Evolutionary conservation across 2,329 filamentous ascomycete species (phyloP), one percentile per base, ranked within the genome.

Genomic region (Penicillium sp.): DNA sequence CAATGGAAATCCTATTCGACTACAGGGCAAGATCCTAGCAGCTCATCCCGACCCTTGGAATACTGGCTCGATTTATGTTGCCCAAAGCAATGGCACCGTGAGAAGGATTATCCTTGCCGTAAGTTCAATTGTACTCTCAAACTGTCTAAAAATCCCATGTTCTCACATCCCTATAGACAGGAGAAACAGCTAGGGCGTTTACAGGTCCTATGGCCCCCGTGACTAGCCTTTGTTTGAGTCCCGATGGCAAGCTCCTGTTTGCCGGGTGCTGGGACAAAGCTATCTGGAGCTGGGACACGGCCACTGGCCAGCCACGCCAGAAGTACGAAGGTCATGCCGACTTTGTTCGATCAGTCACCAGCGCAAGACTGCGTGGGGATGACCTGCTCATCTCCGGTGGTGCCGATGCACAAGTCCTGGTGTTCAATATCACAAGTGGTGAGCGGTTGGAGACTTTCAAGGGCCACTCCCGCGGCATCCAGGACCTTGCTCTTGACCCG

Each of bases 191-290:
- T 51, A 73, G 76, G 15, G 69, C 80, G 4, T 96, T 89, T 70
- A 84, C 84, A 69, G 91, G 91, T 2, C 90, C 93, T 19, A 84
- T 83, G 46, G 89, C 91, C 4, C 94, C 94, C 1, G 80, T 96
- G 10, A 93, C 91, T 10, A 90, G 89, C 64, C 76, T 96, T 29
- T 86, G 89, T 17, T 80, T 91, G 37, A 87, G 86, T 15, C 73
- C 79, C 4, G 77, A 77, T 27, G 81, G 80, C 59, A 89, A 82
- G 1, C 71, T 97, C 12, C 53, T 78, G 27, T 97, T 91, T 73
- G 91, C 91, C 25, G 93, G 93, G 35, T 94, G 88, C 58, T 99
- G 94, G 94, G 93, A 99, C 77, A 96, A 96, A 77, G 83, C 86
- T 21, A 84, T 97, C 57, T 96, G 92, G 87, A 89, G 89, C 33